A percentile compares a stretch with the other conserved stretches of the same genome.
Evolutionary conservation across 1,139 yeast genomes (phyloP).

Genomic region (Oligophagozyma castellii): DNA sequence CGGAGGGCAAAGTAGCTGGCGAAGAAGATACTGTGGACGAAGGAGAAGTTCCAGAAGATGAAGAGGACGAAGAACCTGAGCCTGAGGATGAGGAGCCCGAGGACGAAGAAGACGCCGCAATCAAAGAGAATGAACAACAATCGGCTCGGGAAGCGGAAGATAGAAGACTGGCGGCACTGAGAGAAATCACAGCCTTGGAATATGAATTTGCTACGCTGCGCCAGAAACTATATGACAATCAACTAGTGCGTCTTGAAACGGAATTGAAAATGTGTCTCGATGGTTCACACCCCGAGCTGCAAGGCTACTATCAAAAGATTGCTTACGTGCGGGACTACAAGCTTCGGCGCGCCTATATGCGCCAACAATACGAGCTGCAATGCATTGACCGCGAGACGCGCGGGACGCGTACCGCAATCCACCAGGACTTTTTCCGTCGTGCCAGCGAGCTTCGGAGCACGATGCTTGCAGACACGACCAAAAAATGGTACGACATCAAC

Average conservation of each 20-base stretch:
- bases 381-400: constrained; percentile 72
- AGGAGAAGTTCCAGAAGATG: constrained; percentile 9
- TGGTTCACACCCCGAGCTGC: constrained; percentile 83
- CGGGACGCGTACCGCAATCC: constrained; percentile 68
- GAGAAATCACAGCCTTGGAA: constrained; percentile 64
- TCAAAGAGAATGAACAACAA: constrained; percentile 10
- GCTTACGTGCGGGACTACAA: constrained; percentile 59
- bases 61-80: constrained; percentile 4
- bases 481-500: constrained; percentile 85
- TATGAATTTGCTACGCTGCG: constrained; percentile 73
- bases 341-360: constrained; percentile 50
- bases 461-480: constrained; percentile 62
- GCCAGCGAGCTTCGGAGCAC: constrained; percentile 53
- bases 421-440: constrained; percentile 68
- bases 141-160: constrained; percentile 23
- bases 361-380: constrained; percentile 56
- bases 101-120: constrained; percentile 6
- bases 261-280: constrained; percentile 79
- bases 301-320: constrained; percentile 51
- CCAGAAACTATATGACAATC: constrained; percentile 64
- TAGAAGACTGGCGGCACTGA: constrained; percentile 32
- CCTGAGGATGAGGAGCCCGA: constrained; percentile 5
- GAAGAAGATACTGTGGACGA: constrained; percentile 4
- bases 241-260: constrained; percentile 58
- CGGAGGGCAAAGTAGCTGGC: constrained; percentile 1